Base-by-base conservation (phyloP, 2,329 filamentous ascomycete genomes). In the Paecilomyces sp. region DNA sequence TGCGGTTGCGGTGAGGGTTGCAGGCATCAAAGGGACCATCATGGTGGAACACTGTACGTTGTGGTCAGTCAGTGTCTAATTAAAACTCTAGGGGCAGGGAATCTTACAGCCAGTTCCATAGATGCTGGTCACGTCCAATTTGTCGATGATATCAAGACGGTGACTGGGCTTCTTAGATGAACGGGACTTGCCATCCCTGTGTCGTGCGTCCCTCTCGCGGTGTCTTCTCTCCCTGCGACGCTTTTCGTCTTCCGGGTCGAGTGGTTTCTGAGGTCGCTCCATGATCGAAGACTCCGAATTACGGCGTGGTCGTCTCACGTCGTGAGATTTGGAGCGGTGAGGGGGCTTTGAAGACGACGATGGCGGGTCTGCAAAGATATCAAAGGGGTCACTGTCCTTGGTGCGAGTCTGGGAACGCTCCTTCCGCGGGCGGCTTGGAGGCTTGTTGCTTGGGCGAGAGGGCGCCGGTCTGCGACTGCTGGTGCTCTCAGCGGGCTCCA, bases 11-110 rank as follows among this genome's bases (percentile, higher is more conserved):
- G 73, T 96, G 90, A 3, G 94, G 92, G 74, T 96, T 96, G 73
- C 94, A 90, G 22, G 94, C 94, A 75, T 99, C 94, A 69, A 97
- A 99, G 3, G 94, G 94, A 0, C 94, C 94, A 70, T 97, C 94
- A 71, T 99, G 94, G 70, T 99, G 94, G 77, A 97, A 96, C 66
- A 96, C 92, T 96, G 68, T 62, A 15, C 60, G 56, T 25, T 55
- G 24, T 22, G 53, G 61, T 65, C 11, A 53, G 51, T 15, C 11
- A 25, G 22, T 53, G 7, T 25, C 28, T 11, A 22, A 28, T 1
- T 8, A n/a, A 47, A 2, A 9, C 18, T 2, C 18, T 3, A 25
- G 24, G 22, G 6, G 51, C 13, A 13, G 33, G n/a, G 25, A 6
- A 30, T 86, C 90, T 78, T 81, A 95, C 91, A 80, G 76, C 93